Evolutionary conservation across 2,329 filamentous ascomycete genomes (phyloP).

Genomic region (Proliferodiscus dingleyae): DNA sequence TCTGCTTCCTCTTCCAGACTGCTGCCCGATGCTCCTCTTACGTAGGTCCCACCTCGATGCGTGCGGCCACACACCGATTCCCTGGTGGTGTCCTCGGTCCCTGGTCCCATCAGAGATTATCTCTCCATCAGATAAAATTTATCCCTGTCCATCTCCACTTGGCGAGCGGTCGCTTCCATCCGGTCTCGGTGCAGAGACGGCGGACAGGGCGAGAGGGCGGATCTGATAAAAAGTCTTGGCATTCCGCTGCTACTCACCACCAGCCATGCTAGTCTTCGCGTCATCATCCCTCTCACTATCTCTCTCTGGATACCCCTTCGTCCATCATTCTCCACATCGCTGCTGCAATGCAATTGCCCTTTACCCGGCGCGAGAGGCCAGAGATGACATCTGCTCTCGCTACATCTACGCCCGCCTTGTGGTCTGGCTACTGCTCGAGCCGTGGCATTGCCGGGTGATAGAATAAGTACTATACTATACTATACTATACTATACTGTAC

Average conservation of each 20-base stretch:
- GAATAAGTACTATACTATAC: too few relatives aligned
- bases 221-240: conserved; percentile 24
- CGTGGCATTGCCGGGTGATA: too few relatives aligned
- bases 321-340: too few relatives aligned
- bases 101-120: conserved; percentile 10
- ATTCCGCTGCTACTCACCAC: neutral
- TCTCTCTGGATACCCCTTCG: too few relatives aligned
- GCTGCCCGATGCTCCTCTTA: neutral
- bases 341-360: too few relatives aligned
- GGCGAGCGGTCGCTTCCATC: neutral
- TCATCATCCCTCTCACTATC: neutral
- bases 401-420: too few relatives aligned
- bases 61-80: neutral
- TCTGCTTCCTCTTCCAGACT: too few relatives aligned
- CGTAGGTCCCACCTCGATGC: neutral
- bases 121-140: conserved; percentile 16
- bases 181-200: conserved; percentile 7
- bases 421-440: too few relatives aligned
- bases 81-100: too few relatives aligned
- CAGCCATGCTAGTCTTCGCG: neutral
- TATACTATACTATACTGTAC: neutral
- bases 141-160: neutral
- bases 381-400: too few relatives aligned
- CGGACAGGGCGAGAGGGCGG: neutral
- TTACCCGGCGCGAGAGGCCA: too few relatives aligned